Base-by-base conservation (phyloP, 805 yeast species). In the Cephaloascus fragrans region DNA sequence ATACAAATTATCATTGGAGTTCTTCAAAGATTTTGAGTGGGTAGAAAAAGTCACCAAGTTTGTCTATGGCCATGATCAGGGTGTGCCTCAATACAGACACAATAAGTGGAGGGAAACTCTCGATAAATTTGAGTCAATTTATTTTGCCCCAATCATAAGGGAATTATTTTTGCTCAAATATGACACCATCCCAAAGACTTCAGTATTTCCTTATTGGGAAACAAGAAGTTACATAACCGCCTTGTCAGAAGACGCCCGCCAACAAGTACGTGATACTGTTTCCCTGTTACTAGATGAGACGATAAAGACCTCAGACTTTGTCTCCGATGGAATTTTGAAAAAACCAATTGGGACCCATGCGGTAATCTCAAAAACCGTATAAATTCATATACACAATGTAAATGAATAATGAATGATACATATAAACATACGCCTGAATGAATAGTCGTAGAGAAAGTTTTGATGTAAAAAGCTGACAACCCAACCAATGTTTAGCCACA, bases 61-160 rank as follows among this genome's bases (percentile, higher is more conserved):
- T 20, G 50, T 61, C 8, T 63, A 65, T 53, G 20, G 47, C 3
- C 58, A 36, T 41, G 80, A 73, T 43, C 44, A 32, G 3, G 52
- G 52, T 3, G 79, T 77, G 20, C 83, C 84, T 4, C 83, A 77
- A 53, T 77, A 74, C 46, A 62, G 79, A 35, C 62, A 54, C 20
- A 67, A 61, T 14, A 44, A 47, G 10, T 77, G 83, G 83, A 60
- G 62, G 40, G 35, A 55, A 2, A 57, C 61, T 1, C 61, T 75
- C 33, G 39, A 38, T 12, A 36, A 34, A 15, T 19, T 41, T 10
- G 52, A 55, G 29, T 54, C 59, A 40, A 45, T 48, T 10, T 43
- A 47, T 41, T 74, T 76, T 45, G 44, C 51, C 16, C 47, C 54
- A 0, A 61, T 67, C 1, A 42, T 47, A 16, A 43, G 48, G 18